Evolutionary conservation across 495 filamentous ascomycete species (phyloP), one percentile per base, ranked within the genome.

Genomic region (Hyaloscypha finlandica): DNA sequence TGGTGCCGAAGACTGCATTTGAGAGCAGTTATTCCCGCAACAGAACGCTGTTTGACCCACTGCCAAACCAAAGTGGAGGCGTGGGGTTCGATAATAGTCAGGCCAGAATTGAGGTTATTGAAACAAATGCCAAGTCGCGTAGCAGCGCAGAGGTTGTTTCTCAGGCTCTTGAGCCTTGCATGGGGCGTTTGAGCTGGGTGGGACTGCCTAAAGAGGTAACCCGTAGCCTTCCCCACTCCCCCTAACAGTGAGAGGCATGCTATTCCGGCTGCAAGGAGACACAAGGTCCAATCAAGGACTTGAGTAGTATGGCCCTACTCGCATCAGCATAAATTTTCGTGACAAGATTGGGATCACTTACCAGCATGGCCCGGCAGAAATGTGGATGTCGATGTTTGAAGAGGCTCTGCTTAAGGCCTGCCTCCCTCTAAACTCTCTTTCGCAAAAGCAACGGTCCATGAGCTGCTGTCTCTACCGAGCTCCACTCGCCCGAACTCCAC

Each of bases 11-110:
- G 39, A 29, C 25, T 14, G 8, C 37, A 20, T n/a, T 22, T 30
- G 35, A 22, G 63, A 57, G 63, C 35, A 66, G 29, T 35, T 66
- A 59, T 66, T 66, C 54, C 33, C 54, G 63, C 54, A 55, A 42
- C 6, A 48, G 16, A 14, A 19, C 42, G 31, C 25, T 30, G 53
- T 65, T 59, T 65, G 63, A 65, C 63, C 54, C 63, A 35, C 63
- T 31, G 63, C 54, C 54, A 33, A 58, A 35, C 8, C 20, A 9
- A 30, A 48, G 25, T 31, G 42, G 42, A 48, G 11, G 11, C 4
- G 16, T 39, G 57, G n/a, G 32, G 42, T 56, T 25, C 9, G 22
- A 32, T 33, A 59, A 45, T 22, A 48, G 48, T 59, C 63, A 59
- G 63, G 33, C 35, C 63, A 66, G 6, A 37, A 16, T 8, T 20